Percentiles rank a stretch among this genome's conserved stretches.
These are phyloP conservation scores for Discostella pseudostelligera DNA, from an alignment of 108 stramenopile genomes.

Conservation along the genomic window DNA sequence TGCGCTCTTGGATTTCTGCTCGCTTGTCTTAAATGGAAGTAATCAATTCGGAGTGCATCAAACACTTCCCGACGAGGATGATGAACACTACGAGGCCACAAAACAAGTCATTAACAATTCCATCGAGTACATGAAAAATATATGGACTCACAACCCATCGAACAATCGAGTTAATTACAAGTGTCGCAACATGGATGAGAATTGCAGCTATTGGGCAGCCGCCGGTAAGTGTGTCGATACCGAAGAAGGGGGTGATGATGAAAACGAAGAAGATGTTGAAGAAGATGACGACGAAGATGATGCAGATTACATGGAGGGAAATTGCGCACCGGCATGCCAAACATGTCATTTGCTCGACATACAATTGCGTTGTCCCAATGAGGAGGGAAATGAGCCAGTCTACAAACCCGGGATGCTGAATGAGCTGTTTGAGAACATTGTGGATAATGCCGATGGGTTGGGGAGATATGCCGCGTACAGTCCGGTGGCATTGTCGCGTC, in stretches of 20 bases:
- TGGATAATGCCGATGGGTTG: constrained; percentile 32
- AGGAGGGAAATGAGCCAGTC: constrained; percentile 50
- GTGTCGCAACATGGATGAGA: constrained; percentile 50
- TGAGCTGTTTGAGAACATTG: constrained; percentile 64
- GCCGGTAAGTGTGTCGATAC: constrained; percentile 47
- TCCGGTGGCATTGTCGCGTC: constrained; percentile 62
- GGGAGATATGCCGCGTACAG: constrained; percentile 46
- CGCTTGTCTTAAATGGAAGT: background rate
- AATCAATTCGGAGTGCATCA: constrained; percentile 39
- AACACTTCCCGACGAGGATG: constrained; percentile 10
- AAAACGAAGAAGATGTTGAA: constrained; percentile 36
- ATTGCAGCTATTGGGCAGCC: constrained; percentile 62
- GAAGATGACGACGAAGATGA: constrained; percentile 27
- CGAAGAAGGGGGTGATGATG: background rate
- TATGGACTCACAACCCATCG: constrained; percentile 19
- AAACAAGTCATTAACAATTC: constrained; percentile 14
- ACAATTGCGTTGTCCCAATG: constrained; percentile 57
- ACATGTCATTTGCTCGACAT: constrained; percentile 59
- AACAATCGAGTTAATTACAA: constrained; percentile 32
- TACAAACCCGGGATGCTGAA: constrained; percentile 68
- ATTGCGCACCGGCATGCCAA: constrained; percentile 80
- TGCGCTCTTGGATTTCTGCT: background rate
- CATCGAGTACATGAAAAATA: constrained; percentile 33
- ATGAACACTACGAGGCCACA: constrained; percentile 9
- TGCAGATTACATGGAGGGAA: constrained; percentile 38